These are phyloP conservation scores for Lotus japonicus DNA, from an alignment of 306 rosid genomes.

Conservation along the genomic window DNA sequence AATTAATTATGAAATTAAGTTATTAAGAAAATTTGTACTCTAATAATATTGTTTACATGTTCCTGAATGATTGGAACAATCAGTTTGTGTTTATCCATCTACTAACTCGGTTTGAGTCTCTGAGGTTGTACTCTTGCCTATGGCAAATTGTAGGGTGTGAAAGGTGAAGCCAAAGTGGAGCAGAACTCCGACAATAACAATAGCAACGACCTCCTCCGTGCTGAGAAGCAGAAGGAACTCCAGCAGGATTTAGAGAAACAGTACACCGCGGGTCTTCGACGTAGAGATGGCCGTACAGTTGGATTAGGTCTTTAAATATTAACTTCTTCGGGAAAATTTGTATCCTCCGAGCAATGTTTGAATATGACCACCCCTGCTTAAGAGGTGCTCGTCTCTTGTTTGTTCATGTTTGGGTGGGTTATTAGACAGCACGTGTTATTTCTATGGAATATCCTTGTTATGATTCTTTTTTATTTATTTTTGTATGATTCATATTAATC, in stretches of 20 bases:
- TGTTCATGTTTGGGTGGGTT: conserved; percentile 18
- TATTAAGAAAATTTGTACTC: too few species aligned
- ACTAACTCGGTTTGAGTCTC: conserved; percentile 99
- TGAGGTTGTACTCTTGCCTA: conserved; percentile 97
- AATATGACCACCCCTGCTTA: conserved; percentile 5
- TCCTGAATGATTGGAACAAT: conserved; percentile 41
- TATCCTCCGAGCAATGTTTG: conserved; percentile 11
- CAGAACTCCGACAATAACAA: conserved; percentile 39
- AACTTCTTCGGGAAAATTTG: background rate
- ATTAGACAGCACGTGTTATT: background rate
- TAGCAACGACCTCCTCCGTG: conserved; percentile 34
- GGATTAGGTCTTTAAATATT: conserved; percentile 76
- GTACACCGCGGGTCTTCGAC: conserved; percentile 90
- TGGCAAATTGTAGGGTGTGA: conserved; percentile 99
- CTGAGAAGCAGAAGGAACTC: conserved; percentile 87
- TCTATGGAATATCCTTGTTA: conserved; percentile 6
- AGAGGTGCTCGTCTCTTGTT: conserved; percentile 13
- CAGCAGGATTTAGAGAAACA: conserved; percentile 94
- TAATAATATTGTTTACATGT: background rate
- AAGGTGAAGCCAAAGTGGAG: conserved; percentile 66
- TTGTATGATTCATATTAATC: background rate
- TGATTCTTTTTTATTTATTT: background rate
- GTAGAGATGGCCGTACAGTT: conserved; percentile 98
- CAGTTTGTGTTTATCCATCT: conserved; percentile 42
- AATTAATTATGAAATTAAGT: too few species aligned